Base-by-base conservation (phyloP, 1,139 yeast species). In the Tardiomyces digboiensis region DNA sequence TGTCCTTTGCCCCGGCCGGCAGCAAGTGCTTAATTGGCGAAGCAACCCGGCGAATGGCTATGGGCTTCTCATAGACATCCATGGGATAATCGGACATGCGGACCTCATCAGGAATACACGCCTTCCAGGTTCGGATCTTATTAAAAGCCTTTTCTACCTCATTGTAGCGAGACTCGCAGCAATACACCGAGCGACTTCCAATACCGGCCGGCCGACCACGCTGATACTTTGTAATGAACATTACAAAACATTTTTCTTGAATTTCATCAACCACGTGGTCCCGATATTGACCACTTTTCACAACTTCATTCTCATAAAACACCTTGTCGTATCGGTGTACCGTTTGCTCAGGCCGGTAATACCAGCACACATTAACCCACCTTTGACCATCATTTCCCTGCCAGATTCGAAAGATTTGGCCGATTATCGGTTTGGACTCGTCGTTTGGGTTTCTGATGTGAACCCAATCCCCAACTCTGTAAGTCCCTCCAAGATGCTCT, bases 111-210 rank as follows among this genome's bases (percentile, higher is more conserved):
- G 98, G 98, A 52, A 91, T 74, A 68, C 98, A 91, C 3, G 97
- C 97, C 63, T 87, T 91, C 98, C 98, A 91, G 1, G 98, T 91
- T 59, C 97, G 78, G 57, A 91, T 91, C 60, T 93, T 82, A 66
- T 91, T 91, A 70, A 91, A 91, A 21, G 82, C 82, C 60, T 86
- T 87, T 57, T 85, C 94, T 46, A 77, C 75, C 60, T 89, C 97
- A 60, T 91, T 91, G 66, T 89, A 91, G 57, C 98, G 79, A 62
- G 80, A 86, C 65, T 91, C 98, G 68, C 98, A 91, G 53, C 93
- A 83, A 64, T 88, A 91, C 62, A 95, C 76, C 4, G 94, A 91
- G 16, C 62, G 58, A 39, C 58, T 55, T 39, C 69, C 70, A 19
- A 93, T 85, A 7, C 86, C 84, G 39, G 82, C 74, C 18, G 96